Conservation (phyloP, 192 early-diverging fungal genomes). For the Paraglomus occultum region DNA sequence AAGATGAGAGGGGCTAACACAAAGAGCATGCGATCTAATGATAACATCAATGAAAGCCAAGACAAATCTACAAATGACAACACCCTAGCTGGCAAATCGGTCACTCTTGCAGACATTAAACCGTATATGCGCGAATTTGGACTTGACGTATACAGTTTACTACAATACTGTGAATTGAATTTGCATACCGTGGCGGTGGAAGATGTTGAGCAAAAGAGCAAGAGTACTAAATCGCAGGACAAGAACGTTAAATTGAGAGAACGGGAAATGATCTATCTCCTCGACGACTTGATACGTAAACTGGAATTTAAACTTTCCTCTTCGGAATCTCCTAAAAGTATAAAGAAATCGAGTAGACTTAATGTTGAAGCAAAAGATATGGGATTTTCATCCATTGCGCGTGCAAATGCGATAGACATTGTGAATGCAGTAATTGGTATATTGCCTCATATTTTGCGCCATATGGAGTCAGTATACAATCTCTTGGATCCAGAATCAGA, state of each 20-base stretch:
- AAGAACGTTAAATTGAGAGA: constrained; percentile 32
- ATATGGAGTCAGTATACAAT: constrained; percentile 17
- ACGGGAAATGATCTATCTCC: constrained; percentile 43
- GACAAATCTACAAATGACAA: not conserved
- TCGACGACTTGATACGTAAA: constrained; percentile 49
- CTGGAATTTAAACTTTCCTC: constrained; percentile 44
- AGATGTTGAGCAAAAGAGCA: not conserved
- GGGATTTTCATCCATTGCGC: constrained; percentile 36
- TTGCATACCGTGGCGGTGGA: not conserved
- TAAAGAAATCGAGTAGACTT: constrained; percentile 33
- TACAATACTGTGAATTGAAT: constrained; percentile 17
- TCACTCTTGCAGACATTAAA: constrained; percentile 28
- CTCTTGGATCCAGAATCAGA: constrained; percentile 24
- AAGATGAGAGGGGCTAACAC: constrained; percentile 16
- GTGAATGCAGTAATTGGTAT: constrained; percentile 33
- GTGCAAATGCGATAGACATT: constrained; percentile 37
- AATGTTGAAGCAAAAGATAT: constrained; percentile 1
- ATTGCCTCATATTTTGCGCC: constrained; percentile 5
- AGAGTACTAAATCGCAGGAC: not conserved
- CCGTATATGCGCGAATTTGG: constrained; percentile 36
- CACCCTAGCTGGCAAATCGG: not conserved
- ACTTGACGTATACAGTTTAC: constrained; percentile 16
- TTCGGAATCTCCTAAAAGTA: constrained; percentile 30
- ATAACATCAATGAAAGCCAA: constrained; percentile 11
- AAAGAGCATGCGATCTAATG: not conserved